These are phyloP conservation scores for Tuber calosporum DNA, from an alignment of 495 filamentous ascomycete species.

Conservation along the genomic window DNA sequence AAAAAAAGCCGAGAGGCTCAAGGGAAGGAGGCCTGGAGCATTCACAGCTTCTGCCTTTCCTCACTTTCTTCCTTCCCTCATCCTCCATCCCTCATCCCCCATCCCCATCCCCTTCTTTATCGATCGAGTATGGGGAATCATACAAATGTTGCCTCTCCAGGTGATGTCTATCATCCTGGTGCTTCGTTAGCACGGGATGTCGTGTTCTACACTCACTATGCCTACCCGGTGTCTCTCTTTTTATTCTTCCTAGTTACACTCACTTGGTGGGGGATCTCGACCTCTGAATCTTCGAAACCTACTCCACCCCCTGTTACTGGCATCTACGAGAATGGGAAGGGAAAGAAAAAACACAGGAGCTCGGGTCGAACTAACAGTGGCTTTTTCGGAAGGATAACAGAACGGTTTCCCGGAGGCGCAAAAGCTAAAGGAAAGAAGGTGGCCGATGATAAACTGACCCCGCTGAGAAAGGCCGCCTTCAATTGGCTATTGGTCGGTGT, in stretches of 20 bases:
- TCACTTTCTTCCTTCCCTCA: background rate
- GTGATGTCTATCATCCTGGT: background rate
- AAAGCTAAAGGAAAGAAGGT: constrained; percentile 34
- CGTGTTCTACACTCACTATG: constrained; percentile 47
- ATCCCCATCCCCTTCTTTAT: background rate
- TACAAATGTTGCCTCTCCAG: background rate
- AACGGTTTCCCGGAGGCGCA: constrained; percentile 37
- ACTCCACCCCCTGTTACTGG: constrained; percentile 42
- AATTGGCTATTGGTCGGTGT: constrained; percentile 62
- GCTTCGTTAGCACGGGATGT: constrained; percentile 6
- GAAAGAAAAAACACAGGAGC: constrained; percentile 45
- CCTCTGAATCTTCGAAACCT: constrained; percentile 46
- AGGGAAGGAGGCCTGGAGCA: background rate
- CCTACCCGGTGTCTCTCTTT: constrained; percentile 61
- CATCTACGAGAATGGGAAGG: constrained; percentile 53
- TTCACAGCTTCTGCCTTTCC: background rate
- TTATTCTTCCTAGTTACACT: constrained; percentile 62
- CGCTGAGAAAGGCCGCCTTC: constrained; percentile 59
- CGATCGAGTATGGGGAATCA: background rate
- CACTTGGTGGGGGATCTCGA: constrained; percentile 54
- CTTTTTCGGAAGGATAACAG: constrained; percentile 24
- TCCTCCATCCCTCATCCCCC: background rate
- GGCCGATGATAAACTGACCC: constrained; percentile 49
- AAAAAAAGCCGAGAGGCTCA: background rate
- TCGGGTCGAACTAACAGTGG: constrained; percentile 37